Evolutionary conservation across 2,329 filamentous ascomycete species (phyloP), one percentile per base, ranked within the genome.

Genomic region (Cercospora sesami): DNA sequence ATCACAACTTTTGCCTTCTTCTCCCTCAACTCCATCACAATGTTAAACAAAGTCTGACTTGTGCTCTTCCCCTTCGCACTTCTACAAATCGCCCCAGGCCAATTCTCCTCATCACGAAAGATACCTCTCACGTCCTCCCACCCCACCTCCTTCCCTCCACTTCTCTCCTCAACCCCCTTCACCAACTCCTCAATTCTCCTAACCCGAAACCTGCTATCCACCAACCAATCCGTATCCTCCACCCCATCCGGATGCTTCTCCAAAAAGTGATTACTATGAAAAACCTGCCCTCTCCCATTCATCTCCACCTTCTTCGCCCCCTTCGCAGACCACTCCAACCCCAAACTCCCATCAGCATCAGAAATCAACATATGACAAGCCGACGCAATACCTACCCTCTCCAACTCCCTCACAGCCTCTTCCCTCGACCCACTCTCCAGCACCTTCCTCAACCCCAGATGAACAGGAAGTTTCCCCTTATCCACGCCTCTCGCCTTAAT

Each of bases 401-500:
- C 77, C 26, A 87, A 73, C 18, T 77, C 79, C 1, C 74, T 64
- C 2, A 86, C 78, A 16, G 86, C 86, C 39, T 82, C 80, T 0
- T 78, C 77, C 0, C 81, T 80, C 1, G 82, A 85, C 0, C 28
- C 63, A 28, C 82, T 84, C 60, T 90, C 87, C 1, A 90, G 76
- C 4, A 82, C 83, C 18, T 82, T 77, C 1, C 88, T 80, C 5
- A 90, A 80, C 0, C 85, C 86, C 5, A 90, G 79, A 73, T 90
- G 88, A 16, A 88, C 84, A 0, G 89, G 88, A 2, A 90, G 72
- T 5, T 81, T 83, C 1, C 76, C 76, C 2, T 77, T 72, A 72
- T 87, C 81, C 57, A 88, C 83, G 0, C 86, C 86, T 1, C 82
- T 80, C 3, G 86, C 86, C 57, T 83, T 82, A 66, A 90, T 87